Conservation (phyloP, 495 filamentous ascomycete genomes). For the Lophiotrema nucula region DNA sequence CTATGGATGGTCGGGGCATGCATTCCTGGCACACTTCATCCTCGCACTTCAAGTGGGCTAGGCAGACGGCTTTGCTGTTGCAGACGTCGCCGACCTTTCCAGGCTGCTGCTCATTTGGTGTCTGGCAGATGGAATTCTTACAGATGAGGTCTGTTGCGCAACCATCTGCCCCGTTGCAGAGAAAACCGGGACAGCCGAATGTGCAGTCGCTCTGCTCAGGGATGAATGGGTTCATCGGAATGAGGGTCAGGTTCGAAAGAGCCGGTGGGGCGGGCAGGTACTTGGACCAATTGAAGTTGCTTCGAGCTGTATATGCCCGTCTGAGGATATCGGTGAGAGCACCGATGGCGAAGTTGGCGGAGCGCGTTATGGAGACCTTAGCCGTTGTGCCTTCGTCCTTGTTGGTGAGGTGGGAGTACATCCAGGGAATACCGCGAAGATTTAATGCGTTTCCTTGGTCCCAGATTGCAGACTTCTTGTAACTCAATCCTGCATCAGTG, state of each 20-base stretch:
- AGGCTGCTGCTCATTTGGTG: constrained; percentile 1
- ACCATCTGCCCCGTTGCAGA: constrained; percentile 27
- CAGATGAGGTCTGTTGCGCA: constrained; percentile 26
- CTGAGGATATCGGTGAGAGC: constrained; percentile 12
- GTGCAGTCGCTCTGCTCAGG: constrained; percentile 24
- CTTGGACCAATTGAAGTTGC: constrained; percentile 22
- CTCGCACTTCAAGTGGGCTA: constrained; percentile 20
- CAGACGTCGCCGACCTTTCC: constrained; percentile 17
- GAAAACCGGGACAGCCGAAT: constrained; percentile 24
- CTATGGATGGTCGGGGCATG: constrained; percentile 6
- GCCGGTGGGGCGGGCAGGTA: constrained; percentile 15
- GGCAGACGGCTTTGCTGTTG: constrained; percentile 17
- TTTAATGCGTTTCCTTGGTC: constrained; percentile 34
- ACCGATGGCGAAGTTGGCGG: constrained; percentile 16
- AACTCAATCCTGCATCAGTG: neutral
- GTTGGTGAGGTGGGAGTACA: constrained; percentile 20
- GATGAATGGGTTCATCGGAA: constrained; percentile 23
- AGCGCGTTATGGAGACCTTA: constrained; percentile 6
- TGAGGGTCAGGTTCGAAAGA: constrained; percentile 14
- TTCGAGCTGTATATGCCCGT: constrained; percentile 16
- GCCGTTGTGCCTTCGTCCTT: constrained; percentile 17
- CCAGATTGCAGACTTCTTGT: constrained; percentile 27
- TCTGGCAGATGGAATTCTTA: constrained; percentile 29
- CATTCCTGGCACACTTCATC: constrained; percentile 11
- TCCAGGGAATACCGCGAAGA: constrained; percentile 33